Conservation (phyloP, 306 rosid species). For the Luffa acutangula region DNA sequence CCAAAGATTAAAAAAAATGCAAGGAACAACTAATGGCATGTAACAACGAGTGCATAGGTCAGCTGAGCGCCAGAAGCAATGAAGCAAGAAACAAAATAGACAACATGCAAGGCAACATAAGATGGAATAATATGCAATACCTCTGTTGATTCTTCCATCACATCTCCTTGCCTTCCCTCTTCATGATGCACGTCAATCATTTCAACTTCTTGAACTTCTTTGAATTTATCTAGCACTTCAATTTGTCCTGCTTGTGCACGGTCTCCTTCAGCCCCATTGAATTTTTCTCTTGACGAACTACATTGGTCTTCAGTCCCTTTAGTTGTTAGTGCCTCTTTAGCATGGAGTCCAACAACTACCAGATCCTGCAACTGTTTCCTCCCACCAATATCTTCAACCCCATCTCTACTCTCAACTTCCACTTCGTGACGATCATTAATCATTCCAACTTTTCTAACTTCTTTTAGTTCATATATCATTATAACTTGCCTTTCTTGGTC, state of each 20-base stretch:
- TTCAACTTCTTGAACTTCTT: neutral
- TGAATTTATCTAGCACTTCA: neutral
- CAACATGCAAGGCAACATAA: neutral
- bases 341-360: neutral
- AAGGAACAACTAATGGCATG: neutral
- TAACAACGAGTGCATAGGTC: neutral
- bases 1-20: neutral
- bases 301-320: constrained; percentile 3
- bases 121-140: neutral
- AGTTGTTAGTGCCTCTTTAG: neutral
- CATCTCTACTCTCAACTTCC: no score
- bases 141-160: constrained; percentile 9
- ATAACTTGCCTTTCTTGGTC: neutral
- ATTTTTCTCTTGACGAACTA: neutral
- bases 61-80: neutral
- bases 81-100: neutral
- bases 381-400: neutral
- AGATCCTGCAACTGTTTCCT: neutral
- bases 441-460: neutral
- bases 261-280: neutral
- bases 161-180: neutral
- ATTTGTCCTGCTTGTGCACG: neutral
- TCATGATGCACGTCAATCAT: constrained; percentile 1
- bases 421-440: neutral
- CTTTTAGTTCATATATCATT: neutral